Conservation (phyloP, 192 early-diverging fungal species). For the Backusella macrospora region DNA sequence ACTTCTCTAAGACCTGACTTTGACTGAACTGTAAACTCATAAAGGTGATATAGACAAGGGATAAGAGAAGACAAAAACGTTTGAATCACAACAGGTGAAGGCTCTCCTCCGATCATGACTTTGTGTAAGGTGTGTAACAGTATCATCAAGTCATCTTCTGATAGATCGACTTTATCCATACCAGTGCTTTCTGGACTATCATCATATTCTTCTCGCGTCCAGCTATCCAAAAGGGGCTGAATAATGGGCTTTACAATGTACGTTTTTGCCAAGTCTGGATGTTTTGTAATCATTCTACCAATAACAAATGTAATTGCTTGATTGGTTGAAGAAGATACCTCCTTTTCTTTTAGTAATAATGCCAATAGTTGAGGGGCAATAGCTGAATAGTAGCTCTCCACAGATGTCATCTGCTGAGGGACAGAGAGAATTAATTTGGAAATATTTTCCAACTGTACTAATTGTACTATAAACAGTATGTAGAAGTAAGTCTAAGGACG, state of each 20-base stretch:
- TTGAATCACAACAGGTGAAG: slow-evolving; percentile 58
- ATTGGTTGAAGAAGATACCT: slow-evolving; percentile 31
- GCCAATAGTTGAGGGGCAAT: slow-evolving; percentile 53
- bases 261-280: slow-evolving; percentile 46
- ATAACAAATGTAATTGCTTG: slow-evolving; percentile 57
- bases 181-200: neutral
- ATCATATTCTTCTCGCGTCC: slow-evolving; percentile 27
- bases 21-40: slow-evolving; percentile 46
- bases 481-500: neutral
- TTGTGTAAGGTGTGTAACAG: slow-evolving; percentile 53
- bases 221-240: slow-evolving; percentile 45
- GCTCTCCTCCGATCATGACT: slow-evolving; percentile 63
- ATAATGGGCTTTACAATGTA: slow-evolving; percentile 53
- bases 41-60: slow-evolving; percentile 60
- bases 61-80: slow-evolving; percentile 55
- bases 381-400: slow-evolving; percentile 55
- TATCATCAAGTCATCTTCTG: slow-evolving; percentile 46
- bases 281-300: slow-evolving; percentile 51
- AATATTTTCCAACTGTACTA: slow-evolving; percentile 59
- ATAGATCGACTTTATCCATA: slow-evolving; percentile 46
- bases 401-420: slow-evolving; percentile 59
- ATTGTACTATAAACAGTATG: slow-evolving; percentile 42
- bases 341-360: slow-evolving; percentile 3
- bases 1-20: slow-evolving; percentile 49
- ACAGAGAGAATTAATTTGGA: slow-evolving; percentile 60